Evolutionary conservation across 768 basidiomycete species (phyloP).

Genomic region (Xerocomus potaroensis): DNA sequence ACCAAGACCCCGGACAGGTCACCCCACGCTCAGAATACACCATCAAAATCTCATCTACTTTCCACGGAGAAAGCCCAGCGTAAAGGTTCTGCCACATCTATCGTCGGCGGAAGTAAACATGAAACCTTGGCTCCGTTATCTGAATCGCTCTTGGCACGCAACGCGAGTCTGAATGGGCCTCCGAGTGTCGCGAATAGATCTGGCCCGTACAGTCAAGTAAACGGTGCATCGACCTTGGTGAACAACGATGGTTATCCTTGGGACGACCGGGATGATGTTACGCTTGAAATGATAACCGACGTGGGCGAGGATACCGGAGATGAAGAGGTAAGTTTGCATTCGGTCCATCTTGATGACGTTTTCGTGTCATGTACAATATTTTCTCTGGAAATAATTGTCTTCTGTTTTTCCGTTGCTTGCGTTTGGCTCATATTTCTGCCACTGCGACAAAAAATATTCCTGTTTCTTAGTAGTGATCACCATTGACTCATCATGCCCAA

Average conservation of each 20-base stretch:
- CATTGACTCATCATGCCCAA: constrained; percentile 2
- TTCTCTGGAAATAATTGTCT: neutral
- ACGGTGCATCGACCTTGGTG: constrained; percentile 20
- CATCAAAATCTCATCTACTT: constrained; percentile 13
- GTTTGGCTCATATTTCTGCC: no score
- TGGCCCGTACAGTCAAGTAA: constrained; percentile 18
- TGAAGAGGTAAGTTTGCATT: constrained; percentile 52
- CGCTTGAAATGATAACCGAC: constrained; percentile 66
- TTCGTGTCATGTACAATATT: neutral
- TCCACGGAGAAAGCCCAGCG: constrained; percentile 18
- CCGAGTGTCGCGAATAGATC: constrained; percentile 19
- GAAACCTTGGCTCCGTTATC: constrained; percentile 15
- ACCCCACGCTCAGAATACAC: constrained; percentile 19
- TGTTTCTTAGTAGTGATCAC: no score
- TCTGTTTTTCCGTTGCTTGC: neutral
- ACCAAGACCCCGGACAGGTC: constrained; percentile 20
- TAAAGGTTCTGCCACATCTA: constrained; percentile 19
- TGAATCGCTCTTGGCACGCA: constrained; percentile 14
- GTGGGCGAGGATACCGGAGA: constrained; percentile 58
- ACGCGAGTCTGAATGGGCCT: constrained; percentile 10
- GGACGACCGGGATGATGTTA: constrained; percentile 50
- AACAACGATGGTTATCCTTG: constrained; percentile 21
- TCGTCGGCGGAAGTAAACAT: constrained; percentile 12
- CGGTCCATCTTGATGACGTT: neutral
- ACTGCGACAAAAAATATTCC: no score